A percentile compares a stretch with the other conserved stretches of the same genome.
Conservation (phyloP, 345 rosid genomes). For the Salix viminalis region DNA sequence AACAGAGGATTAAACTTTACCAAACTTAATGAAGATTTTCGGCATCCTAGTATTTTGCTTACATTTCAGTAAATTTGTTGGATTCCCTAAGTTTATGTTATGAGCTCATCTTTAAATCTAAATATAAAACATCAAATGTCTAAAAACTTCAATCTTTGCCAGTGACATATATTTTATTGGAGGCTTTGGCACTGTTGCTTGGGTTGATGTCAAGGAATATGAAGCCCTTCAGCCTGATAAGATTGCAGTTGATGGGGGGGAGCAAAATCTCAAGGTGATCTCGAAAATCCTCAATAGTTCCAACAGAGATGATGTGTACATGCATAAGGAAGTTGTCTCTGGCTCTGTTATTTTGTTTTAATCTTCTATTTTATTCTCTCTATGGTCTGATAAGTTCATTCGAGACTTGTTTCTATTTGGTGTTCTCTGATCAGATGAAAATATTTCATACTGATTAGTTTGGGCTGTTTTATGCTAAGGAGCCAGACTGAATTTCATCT, state of each 20-base stretch:
- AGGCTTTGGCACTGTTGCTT: slow-evolving; percentile 97
- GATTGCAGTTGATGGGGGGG: slow-evolving; percentile 96
- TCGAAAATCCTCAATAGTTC: slow-evolving; percentile 1
- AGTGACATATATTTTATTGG: slow-evolving; percentile 98
- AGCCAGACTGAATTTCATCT: background rate
- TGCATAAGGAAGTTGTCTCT: background rate
- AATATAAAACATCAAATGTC: background rate
- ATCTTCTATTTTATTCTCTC: background rate
- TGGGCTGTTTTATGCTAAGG: background rate
- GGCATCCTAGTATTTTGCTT: background rate
- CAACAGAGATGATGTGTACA: background rate
- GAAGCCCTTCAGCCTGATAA: slow-evolving; percentile 79
- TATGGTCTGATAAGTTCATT: background rate
- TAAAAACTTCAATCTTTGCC: slow-evolving; percentile 3
- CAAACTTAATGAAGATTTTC: background rate
- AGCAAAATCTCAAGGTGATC: slow-evolving; percentile 75
- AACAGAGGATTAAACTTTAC: background rate
- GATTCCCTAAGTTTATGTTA: background rate
- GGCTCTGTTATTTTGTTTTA: background rate
- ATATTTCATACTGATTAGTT: background rate
- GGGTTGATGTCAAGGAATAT: slow-evolving; percentile 89
- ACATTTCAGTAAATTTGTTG: background rate
- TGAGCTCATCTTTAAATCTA: background rate
- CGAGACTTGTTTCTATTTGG: background rate
- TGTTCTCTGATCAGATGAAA: background rate